phyloP scores from a whole-genome alignment of 257 asterid species.

The Nicotiana tomentosiformis region DNA sequence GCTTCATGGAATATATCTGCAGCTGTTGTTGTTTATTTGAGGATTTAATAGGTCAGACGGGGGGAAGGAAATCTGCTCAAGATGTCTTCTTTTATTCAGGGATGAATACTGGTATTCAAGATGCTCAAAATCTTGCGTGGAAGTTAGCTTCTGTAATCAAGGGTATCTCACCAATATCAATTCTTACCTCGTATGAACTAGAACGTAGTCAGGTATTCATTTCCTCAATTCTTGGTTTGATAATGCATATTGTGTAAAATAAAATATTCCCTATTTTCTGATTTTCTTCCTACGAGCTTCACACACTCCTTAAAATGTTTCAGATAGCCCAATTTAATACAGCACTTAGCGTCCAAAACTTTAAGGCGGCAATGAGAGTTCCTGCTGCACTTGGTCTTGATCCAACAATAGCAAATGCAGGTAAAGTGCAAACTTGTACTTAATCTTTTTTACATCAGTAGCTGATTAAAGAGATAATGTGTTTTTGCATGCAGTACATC shows the following conservation, averaged over 20 bases:
- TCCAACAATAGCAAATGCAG: constrained; percentile 79
- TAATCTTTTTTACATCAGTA: background rate
- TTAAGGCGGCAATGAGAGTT: constrained; percentile 82
- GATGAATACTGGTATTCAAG: constrained; percentile 98
- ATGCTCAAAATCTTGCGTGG: constrained; percentile 98
- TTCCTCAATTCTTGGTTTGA: background rate
- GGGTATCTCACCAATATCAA: constrained; percentile 57
- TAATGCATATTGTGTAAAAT: background rate
- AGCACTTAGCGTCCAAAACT: constrained; percentile 77
- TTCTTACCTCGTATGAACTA: constrained; percentile 70
- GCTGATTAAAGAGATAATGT: background rate
- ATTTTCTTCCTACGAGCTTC: background rate
- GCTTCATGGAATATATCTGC: background rate
- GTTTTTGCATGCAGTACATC: constrained; percentile 55
- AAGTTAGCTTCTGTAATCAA: constrained; percentile 70
- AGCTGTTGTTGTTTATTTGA: background rate
- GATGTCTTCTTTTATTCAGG: constrained; percentile 36
- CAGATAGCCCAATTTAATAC: constrained; percentile 85
- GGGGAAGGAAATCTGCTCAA: constrained; percentile 3
- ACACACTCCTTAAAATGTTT: constrained; percentile 1
- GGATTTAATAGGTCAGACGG: background rate
- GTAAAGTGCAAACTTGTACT: constrained; percentile 25
- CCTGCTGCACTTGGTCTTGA: constrained; percentile 98
- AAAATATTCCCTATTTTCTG: background rate
- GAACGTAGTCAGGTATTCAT: constrained; percentile 77